Percentiles rank a stretch among this genome's conserved stretches.
phyloP scores from a whole-genome alignment of 169 alveolate genomes.

The Plasmodium chabaudi region DNA sequence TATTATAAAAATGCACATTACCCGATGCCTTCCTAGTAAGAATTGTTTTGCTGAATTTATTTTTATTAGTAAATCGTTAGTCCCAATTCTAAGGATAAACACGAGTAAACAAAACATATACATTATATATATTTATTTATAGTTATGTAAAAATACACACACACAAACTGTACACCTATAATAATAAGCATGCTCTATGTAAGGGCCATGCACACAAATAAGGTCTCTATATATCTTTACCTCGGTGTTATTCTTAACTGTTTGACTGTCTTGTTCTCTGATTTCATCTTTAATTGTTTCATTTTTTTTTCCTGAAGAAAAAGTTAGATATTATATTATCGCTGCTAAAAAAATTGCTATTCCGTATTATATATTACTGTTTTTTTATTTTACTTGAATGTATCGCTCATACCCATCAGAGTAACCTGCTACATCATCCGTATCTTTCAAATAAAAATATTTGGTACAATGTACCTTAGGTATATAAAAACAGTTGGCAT shows the following conservation, averaged over 20 bases:
- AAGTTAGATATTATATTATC: background rate
- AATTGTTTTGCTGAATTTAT: conserved; percentile 73
- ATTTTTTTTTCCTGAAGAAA: conserved; percentile 61
- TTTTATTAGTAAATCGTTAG: conserved; percentile 56
- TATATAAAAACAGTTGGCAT: conserved; percentile 47
- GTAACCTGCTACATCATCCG: conserved; percentile 26
- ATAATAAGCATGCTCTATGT: background rate
- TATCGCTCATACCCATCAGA: conserved; percentile 71
- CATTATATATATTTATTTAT: background rate
- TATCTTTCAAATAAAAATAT: conserved; percentile 42
- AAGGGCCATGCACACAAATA: too few relatives aligned
- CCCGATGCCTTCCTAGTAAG: conserved; percentile 52
- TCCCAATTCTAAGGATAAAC: conserved; percentile 37
- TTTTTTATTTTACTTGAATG: conserved; percentile 24
- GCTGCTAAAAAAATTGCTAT: background rate
- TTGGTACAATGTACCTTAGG: conserved; percentile 16
- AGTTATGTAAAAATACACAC: background rate
- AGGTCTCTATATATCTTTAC: background rate
- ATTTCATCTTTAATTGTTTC: conserved; percentile 54
- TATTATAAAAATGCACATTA: background rate
- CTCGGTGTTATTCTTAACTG: conserved; percentile 72
- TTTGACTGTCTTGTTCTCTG: conserved; percentile 58
- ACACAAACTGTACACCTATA: background rate
- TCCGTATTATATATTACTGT: background rate
- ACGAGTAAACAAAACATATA: background rate